Evolutionary conservation across 306 rosid genomes (phyloP), one percentile per base, ranked within the genome.

Genomic region (Lathyrus oleraceus): DNA sequence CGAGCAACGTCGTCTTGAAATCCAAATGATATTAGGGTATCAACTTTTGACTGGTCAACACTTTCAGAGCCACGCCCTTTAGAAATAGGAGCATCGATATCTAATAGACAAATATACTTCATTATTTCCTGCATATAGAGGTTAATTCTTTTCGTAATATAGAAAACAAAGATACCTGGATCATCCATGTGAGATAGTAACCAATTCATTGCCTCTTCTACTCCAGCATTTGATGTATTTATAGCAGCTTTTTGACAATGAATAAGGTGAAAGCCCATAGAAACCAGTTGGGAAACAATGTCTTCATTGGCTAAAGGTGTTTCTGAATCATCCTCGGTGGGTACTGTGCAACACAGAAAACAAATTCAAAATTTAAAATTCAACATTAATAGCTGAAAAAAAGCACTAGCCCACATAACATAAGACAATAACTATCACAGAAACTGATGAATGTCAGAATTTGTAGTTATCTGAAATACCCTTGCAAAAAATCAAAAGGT

Each of bases 181-280:
- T 91, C 97, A 47, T 89, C 96, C 92, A 89, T 91, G 86, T 95
- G 96, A 69, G 95, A 82, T 57, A 95, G 88, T 74, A 91, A 61
- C 99, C 99, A 95, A 86, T 77, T 89, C 99, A 95, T 95, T 48
- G 97, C 99, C 86, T 89, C 99, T 82, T 95, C 99, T 53, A 95
- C 85, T 61, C 99, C 97, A 35, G 32, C 64, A 80, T 95, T 95
- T 43, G 91, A 86, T 51, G 99, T 89, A 60, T 75, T 91, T 73
- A 95, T 87, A 56, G 95, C 91, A 74, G 99, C 99, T 78, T 95
- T 95, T 85, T 95, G 88, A 78, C 99, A 95, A 61, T 79, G 96
- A 63, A 91, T 76, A 70, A 83, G 74, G 60, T 61, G 81, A 78
- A 95, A 95, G 23, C 99, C 99, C 99, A 91, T 95, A n/a, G 99